Base-by-base conservation (phyloP, 805 yeast genomes). In the Metschnikowia anglica region DNA sequence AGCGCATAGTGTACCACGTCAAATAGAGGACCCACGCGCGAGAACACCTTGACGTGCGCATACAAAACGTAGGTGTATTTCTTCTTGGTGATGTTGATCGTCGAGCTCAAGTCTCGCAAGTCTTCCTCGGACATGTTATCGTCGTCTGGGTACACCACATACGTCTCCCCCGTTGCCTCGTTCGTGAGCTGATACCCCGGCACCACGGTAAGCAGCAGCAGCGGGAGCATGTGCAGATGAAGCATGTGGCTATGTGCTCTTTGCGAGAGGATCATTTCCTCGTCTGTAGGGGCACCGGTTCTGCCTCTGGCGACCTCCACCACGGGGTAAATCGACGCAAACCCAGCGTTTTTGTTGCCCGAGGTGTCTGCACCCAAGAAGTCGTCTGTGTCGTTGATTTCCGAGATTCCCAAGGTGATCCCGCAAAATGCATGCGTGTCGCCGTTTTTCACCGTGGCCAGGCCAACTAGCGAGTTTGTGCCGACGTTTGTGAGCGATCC, bases 241-340 rank as follows among this genome's bases (percentile, higher is more conserved):
- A 76, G 62, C 4, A 88, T 59, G 4, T 77, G 66, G 49, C 85
- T 85, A 53, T 80, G 79, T 18, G 86, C 53, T 44, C 68, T 68
- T 59, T 87, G 95, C 1, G 87, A 77, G 16, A 84, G 56, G 23
- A 76, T 79, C 81, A 85, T 86, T 59, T 88, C 96, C 63, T 88
- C 96, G 53, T 82, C 86, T 1, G 90, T 80, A 21, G 96, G 95
- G 0, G 88, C 86, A 11, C 95, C 93, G 7, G 67, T 59, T 40
- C 88, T 72, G 23, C 96, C 96, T 41, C 89, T 68, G 44, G 81
- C 77, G 8, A 87, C 79, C 49, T 85, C 89, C 6, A 88, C 88
- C 12, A 83, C 80, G 0, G 95, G 91, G 58, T 77, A 85, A 0
- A 87, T 68, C 2, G 74, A 54, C 4, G 63, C 47, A 44, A 48